phyloP scores from a whole-genome alignment of 129 eudicot species.

The Flaveria bidentis region DNA sequence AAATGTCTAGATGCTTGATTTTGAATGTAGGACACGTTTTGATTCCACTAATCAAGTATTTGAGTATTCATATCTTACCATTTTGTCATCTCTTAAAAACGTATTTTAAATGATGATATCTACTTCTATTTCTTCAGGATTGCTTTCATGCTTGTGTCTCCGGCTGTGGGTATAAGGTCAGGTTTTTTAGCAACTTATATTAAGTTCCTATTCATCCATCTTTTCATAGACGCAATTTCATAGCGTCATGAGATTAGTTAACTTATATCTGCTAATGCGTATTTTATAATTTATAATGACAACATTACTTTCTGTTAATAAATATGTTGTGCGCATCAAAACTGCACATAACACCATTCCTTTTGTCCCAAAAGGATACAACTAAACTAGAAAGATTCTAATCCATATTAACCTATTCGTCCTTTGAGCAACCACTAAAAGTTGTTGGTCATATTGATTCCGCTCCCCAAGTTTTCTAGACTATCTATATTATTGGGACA shows the following conservation, averaged over 20 bases:
- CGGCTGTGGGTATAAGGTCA: constrained; percentile 95
- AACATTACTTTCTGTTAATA: background rate
- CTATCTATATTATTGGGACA: no score
- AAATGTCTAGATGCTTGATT: background rate
- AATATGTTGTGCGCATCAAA: constrained; percentile 1
- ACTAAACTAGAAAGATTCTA: no score
- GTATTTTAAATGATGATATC: background rate
- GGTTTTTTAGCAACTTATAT: constrained; percentile 8
- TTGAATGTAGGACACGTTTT: background rate
- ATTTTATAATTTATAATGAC: background rate
- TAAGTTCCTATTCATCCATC: background rate
- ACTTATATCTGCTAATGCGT: background rate
- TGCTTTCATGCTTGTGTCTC: constrained; percentile 96
- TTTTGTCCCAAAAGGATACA: no score
- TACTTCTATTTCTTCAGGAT: constrained; percentile 51
- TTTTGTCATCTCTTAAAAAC: background rate
- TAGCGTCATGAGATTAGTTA: constrained; percentile 10
- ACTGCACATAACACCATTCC: background rate
- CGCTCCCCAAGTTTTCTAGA: no score
- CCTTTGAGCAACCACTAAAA: no score
- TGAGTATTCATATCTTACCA: background rate
- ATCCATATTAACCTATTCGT: no score
- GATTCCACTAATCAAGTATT: background rate
- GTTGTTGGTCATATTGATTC: no score
- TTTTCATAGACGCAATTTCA: background rate